A percentile compares a stretch with the other conserved stretches of the same genome.
Evolutionary conservation across 805 yeast genomes (phyloP).

Genomic region (Lipomyces sp.): DNA sequence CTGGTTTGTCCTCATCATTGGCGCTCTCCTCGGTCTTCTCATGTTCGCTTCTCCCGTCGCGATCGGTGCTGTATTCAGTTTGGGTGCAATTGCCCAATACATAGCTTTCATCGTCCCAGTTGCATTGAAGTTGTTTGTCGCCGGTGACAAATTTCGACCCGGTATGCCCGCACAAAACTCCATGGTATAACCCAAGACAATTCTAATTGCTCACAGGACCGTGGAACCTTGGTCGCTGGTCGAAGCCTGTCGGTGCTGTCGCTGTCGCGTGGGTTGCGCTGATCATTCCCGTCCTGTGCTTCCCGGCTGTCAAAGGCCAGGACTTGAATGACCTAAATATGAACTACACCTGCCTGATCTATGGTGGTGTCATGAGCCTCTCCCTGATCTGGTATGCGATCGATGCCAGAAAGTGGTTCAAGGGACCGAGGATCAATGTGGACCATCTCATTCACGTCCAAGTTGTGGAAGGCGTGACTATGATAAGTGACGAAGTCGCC

Average conservation of each 20-base stretch:
- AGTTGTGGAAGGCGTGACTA: not conserved
- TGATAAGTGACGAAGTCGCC: not conserved
- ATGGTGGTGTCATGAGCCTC: slow-evolving; percentile 1
- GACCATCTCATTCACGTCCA: not conserved
- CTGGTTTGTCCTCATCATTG: not conserved
- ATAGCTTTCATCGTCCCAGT: not conserved
- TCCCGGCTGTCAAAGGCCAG: not conserved
- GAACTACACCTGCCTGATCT: not conserved
- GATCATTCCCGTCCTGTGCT: not conserved
- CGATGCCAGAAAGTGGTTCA: not conserved
- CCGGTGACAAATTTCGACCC: not conserved
- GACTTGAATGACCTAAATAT: not conserved
- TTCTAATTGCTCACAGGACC: not conserved
- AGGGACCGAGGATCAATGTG: slow-evolving; percentile 1
- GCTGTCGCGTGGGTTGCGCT: slow-evolving; percentile 1
- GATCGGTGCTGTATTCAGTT: not conserved
- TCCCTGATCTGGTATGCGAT: not conserved
- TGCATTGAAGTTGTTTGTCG: not conserved
- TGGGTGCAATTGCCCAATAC: not conserved
- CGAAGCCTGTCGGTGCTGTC: not conserved
- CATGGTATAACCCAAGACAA: not conserved
- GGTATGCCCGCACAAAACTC: not conserved
- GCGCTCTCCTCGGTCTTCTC: not conserved
- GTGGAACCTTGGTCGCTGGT: not conserved
- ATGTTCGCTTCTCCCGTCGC: not conserved